Evolutionary conservation across 495 filamentous ascomycete species (phyloP), one percentile per base, ranked within the genome.

Genomic region (Xylaria intraflava): DNA sequence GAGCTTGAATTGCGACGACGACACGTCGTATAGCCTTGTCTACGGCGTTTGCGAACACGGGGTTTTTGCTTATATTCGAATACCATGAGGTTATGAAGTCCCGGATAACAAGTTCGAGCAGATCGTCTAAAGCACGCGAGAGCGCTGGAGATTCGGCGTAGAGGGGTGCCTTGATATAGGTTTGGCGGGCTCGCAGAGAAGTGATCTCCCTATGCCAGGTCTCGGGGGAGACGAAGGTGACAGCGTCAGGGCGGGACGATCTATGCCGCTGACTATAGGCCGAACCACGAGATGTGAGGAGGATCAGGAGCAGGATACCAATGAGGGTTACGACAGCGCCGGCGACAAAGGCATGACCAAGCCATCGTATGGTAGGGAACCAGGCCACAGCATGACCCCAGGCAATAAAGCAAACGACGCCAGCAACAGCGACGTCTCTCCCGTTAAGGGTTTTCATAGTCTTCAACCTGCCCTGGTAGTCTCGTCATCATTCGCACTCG

Each of bases 11-110:
- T 43, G 77, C 80, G 35, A 74, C 73, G 42, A 96, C 71, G n/a
- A 89, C 89, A 55, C 78, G 73, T 39, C 93, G 83, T 53, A 96
- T 79, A 2, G 82, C 75, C 48, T 78, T 81, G 65, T 97, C 93
- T 35, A 96, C 83, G 69, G 96, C 87, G 62, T 93, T 84, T 31
- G 80, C 67, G 61, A 99, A 97, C 2, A 75, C 78, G 1, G 84
- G 84, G 62, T 86, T 89, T 36, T 77, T 79, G 67, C 87, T 95
- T 66, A 99, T 96, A 58, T 82, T 80, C 9, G 76, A 75, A 66
- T 96, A 96, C 93, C 93, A 99, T 10, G 84, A 84, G 30, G 77
- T 79, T 33, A 99, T 79, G 65, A 95, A 96, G 65, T 96, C 90
- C 39, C 89, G 80, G 42, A 88, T 73, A 48, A 95, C 79, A 31